These are phyloP conservation scores for Suillus ampliporus DNA, from an alignment of 768 basidiomycete species.

Conservation along the genomic window DNA sequence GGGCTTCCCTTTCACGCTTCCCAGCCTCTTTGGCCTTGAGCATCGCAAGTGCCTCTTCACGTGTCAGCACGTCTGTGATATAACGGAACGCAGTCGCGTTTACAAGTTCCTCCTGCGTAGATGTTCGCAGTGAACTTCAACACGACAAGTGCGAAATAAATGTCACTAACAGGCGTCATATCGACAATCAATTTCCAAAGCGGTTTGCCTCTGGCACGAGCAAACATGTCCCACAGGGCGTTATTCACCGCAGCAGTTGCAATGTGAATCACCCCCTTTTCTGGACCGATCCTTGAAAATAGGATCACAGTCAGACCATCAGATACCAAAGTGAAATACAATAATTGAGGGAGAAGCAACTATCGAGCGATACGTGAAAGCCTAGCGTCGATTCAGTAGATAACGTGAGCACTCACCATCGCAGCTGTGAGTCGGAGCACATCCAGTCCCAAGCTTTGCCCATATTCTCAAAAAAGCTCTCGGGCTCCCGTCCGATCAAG, in stretches of 20 bases:
- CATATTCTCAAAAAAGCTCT: constrained; percentile 88
- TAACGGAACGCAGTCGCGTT: constrained; percentile 82
- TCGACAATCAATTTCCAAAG: constrained; percentile 94
- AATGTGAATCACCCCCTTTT: constrained; percentile 94
- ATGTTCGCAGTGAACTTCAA: not conserved
- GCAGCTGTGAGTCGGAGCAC: constrained; percentile 85
- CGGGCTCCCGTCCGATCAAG: constrained; percentile 82
- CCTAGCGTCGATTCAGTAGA: not conserved
- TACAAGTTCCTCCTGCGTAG: constrained; percentile 74
- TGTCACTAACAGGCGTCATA: constrained; percentile 69
- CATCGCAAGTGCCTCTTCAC: constrained; percentile 85
- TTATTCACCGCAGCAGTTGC: constrained; percentile 90
- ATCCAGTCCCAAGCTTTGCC: constrained; percentile 89
- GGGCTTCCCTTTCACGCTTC: constrained; percentile 80
- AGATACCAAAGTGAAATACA: not conserved
- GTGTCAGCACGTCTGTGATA: constrained; percentile 92
- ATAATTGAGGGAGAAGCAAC: not conserved
- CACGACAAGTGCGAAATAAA: not conserved
- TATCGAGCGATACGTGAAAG: not conserved
- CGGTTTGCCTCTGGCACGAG: constrained; percentile 79
- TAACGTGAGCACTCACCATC: constrained; percentile 64
- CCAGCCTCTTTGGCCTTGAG: constrained; percentile 76
- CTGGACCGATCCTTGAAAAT: constrained; percentile 81
- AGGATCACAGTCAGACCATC: not conserved
- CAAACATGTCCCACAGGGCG: constrained; percentile 94